A percentile compares a stretch with the other conserved stretches of the same genome.
Evolutionary conservation across 352 stramenopile genomes (phyloP).

Genomic region (Pythium guiyangense): DNA sequence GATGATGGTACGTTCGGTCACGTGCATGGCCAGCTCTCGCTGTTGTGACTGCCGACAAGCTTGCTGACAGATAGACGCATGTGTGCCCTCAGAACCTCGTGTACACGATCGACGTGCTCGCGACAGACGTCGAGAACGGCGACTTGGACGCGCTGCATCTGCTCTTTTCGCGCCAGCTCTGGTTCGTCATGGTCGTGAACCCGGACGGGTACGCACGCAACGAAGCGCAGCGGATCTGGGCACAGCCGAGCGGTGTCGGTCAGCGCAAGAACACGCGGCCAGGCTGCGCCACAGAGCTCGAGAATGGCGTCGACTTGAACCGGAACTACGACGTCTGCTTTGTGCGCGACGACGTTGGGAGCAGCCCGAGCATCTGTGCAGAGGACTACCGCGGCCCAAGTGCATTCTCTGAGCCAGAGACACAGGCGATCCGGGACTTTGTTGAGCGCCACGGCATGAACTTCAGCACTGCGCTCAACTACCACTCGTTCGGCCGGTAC

Average conservation of each 20-base stretch:
- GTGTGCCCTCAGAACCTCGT: slow-evolving; percentile 49
- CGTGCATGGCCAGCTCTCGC: neutral
- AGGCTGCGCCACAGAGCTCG: slow-evolving; percentile 25
- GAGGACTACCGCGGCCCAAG: slow-evolving; percentile 68
- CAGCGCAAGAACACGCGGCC: slow-evolving; percentile 66
- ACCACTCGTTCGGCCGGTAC: slow-evolving; percentile 81
- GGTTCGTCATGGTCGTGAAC: slow-evolving; percentile 83
- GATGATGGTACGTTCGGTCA: slow-evolving; percentile 67
- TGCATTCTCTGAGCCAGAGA: slow-evolving; percentile 83
- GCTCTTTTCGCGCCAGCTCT: slow-evolving; percentile 65
- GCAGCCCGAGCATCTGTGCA: slow-evolving; percentile 55
- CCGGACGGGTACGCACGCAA: slow-evolving; percentile 81
- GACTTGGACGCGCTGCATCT: slow-evolving; percentile 50
- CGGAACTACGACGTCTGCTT: slow-evolving; percentile 87
- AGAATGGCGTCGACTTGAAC: slow-evolving; percentile 76
- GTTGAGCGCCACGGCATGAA: slow-evolving; percentile 45
- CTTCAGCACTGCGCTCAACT: slow-evolving; percentile 71
- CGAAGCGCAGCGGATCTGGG: slow-evolving; percentile 55
- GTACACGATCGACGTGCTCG: slow-evolving; percentile 79
- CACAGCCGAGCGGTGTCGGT: slow-evolving; percentile 25
- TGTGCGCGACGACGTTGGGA: slow-evolving; percentile 48
- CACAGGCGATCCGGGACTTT: slow-evolving; percentile 59
- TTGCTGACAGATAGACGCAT: neutral
- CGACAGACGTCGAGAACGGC: slow-evolving; percentile 49
- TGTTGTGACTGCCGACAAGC: neutral